These are phyloP conservation scores for Dictyostelium purpureum DNA, from an alignment of 78 protist genomes.

Conservation along the genomic window DNA sequence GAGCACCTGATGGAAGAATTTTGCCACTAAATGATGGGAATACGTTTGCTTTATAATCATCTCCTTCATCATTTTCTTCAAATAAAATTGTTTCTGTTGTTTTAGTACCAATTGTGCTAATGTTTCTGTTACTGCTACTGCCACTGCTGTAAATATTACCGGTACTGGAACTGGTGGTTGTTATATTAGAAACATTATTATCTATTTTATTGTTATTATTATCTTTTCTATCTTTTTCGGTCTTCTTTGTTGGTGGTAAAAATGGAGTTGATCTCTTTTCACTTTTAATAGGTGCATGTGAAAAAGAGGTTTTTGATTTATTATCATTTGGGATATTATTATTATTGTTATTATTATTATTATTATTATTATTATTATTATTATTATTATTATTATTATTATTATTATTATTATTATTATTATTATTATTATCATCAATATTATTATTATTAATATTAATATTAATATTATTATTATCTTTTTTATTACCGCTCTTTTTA, in stretches of 20 bases:
- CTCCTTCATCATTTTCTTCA: neutral
- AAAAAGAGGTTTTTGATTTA: neutral
- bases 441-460: neutral
- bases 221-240: no score
- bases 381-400: no score
- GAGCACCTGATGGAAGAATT: neutral
- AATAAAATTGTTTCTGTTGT: neutral
- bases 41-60: neutral
- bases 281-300: no score
- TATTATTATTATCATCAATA: neutral
- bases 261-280: no score
- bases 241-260: no score
- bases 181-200: neutral
- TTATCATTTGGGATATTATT: neutral
- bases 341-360: neutral
- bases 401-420: neutral
- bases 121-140: neutral
- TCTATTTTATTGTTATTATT: neutral
- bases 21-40: neutral
- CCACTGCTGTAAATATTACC: neutral
- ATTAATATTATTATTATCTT: neutral
- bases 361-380: no score
- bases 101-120: neutral
- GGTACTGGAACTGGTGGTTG: neutral
- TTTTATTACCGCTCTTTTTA: no score